Evolutionary conservation across 306 rosid species (phyloP).

Genomic region (Medicago arabica): DNA sequence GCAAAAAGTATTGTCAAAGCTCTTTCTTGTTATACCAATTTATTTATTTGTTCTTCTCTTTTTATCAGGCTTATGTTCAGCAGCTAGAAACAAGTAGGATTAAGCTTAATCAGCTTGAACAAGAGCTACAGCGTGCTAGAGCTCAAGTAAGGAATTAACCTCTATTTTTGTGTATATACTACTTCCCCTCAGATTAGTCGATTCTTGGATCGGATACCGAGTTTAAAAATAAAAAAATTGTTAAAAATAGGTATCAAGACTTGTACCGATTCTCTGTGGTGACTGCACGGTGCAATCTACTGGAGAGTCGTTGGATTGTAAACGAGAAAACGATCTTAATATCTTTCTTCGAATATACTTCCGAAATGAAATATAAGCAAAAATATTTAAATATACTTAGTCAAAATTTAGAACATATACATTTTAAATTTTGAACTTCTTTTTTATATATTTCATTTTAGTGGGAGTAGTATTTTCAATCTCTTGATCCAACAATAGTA

Average conservation of each 20-base stretch:
- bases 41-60: background rate
- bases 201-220: no score
- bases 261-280: background rate
- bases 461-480: background rate
- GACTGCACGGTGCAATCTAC: background rate
- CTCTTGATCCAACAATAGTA: background rate
- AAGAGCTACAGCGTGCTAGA: conserved; percentile 87
- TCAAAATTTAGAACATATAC: background rate
- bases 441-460: background rate
- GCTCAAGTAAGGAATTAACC: conserved; percentile 61
- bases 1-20: conserved; percentile 27
- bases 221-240: no score
- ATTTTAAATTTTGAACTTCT: background rate
- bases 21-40: background rate
- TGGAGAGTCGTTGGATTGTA: background rate
- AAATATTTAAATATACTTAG: background rate
- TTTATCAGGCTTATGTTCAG: conserved; percentile 87
- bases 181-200: no score
- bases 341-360: background rate
- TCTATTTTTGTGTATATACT: background rate
- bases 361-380: background rate
- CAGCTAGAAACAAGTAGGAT: conserved; percentile 94
- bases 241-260: background rate
- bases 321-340: background rate
- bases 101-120: conserved; percentile 93